A percentile compares a stretch with the other conserved stretches of the same genome.
Evolutionary conservation across 1,284 basidiomycete genomes (phyloP).

Genomic region (Tranzscheliella williamsii): DNA sequence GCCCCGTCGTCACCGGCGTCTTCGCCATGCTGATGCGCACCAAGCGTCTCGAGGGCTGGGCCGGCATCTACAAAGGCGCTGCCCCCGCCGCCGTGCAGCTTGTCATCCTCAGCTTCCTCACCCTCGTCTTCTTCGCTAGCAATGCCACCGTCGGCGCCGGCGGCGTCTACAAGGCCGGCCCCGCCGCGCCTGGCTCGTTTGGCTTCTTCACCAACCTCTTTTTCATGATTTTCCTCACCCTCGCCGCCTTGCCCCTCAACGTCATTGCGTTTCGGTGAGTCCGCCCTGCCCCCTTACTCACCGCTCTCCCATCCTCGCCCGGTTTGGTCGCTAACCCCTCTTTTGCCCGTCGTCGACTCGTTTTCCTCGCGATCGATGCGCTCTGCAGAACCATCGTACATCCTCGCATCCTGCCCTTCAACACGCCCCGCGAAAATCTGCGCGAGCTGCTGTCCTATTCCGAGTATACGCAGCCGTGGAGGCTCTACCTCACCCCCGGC

Average conservation of each 20-base stretch:
- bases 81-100: conserved; percentile 35
- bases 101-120: conserved; percentile 33
- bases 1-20: conserved; percentile 55
- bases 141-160: conserved; percentile 22
- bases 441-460: conserved; percentile 46
- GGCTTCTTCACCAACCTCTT: conserved; percentile 49
- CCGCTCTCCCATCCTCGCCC: too few relatives aligned
- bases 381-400: conserved; percentile 55
- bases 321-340: too few relatives aligned
- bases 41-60: conserved; percentile 55
- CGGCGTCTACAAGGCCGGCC: conserved; percentile 47
- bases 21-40: conserved; percentile 51
- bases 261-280: conserved; percentile 48
- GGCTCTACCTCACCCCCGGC: conserved; percentile 51
- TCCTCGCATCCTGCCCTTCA: conserved; percentile 41
- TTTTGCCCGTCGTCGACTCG: too few relatives aligned
- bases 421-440: conserved; percentile 31
- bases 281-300: too few relatives aligned
- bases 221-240: conserved; percentile 40
- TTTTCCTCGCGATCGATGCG: too few relatives aligned
- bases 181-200: conserved; percentile 46
- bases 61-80: conserved; percentile 55
- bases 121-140: conserved; percentile 40
- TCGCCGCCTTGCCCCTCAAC: conserved; percentile 50
- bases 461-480: conserved; percentile 54